Percentiles rank a stretch among this genome's conserved stretches.
Evolutionary conservation across 1,284 basidiomycete genomes (phyloP).

Genomic region (Xanthoconium separans): DNA sequence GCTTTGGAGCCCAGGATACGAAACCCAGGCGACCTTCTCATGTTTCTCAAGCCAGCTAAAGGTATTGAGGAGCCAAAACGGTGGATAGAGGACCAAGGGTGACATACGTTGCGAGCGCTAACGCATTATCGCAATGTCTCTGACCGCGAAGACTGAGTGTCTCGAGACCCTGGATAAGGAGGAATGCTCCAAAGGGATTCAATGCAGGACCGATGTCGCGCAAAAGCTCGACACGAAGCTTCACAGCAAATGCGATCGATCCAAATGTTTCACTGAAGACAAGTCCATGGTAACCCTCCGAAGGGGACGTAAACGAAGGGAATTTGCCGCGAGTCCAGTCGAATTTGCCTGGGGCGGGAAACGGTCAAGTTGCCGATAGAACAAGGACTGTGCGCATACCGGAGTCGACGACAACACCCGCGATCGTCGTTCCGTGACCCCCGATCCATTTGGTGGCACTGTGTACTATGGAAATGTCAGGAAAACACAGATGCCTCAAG

Average conservation of each 20-base stretch:
- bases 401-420: slow-evolving; percentile 78
- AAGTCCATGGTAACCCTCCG: slow-evolving; percentile 84
- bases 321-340: slow-evolving; percentile 81
- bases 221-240: slow-evolving; percentile 72
- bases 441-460: slow-evolving; percentile 93
- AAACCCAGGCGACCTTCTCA: slow-evolving; percentile 77
- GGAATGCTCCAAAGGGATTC: slow-evolving; percentile 83
- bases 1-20: slow-evolving; percentile 70
- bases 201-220: slow-evolving; percentile 77
- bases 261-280: slow-evolving; percentile 78
- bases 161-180: slow-evolving; percentile 85
- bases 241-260: slow-evolving; percentile 67
- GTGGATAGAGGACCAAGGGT: not conserved
- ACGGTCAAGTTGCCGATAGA: not conserved
- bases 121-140: slow-evolving; percentile 74
- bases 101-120: slow-evolving; percentile 65
- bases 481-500: not conserved
- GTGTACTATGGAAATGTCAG: slow-evolving; percentile 50
- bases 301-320: slow-evolving; percentile 80
- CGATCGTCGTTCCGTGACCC: slow-evolving; percentile 88
- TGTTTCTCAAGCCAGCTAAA: slow-evolving; percentile 66
- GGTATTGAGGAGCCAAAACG: not conserved
- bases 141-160: slow-evolving; percentile 80
- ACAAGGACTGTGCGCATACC: slow-evolving; percentile 37
- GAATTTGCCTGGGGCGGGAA: slow-evolving; percentile 61